Evolutionary conservation across 352 stramenopile species (phyloP), one percentile per base, ranked within the genome.

Genomic region (Phytophthora colocasiae): DNA sequence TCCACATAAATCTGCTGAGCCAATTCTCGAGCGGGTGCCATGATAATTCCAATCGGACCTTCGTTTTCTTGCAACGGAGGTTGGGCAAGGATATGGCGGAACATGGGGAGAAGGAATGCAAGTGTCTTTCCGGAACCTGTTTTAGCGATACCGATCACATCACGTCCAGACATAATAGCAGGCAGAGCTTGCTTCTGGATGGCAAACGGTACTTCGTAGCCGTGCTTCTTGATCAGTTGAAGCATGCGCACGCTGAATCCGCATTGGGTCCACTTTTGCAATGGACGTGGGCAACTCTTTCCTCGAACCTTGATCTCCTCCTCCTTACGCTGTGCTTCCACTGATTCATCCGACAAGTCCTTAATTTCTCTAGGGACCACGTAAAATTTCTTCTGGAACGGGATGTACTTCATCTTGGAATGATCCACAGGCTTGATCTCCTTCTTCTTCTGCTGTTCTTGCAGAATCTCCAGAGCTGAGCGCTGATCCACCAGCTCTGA

Each of bases 91-190:
- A 99, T 99, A 73, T 99, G 97, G 10, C 96, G 85, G 50, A 99
- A 95, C 87, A 99, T 94, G 1, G 97, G 93, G 26, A 98, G 73
- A 26, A 97, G 58, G 48, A 97, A 97, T n/a, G 90, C 91, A 7
- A 97, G 71, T 1, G 90, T 97, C 63, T 97, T 97, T 45, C 90
- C 90, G 1, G 90, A 98, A 8, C 96, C 96, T n/a, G 96, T 99
- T 73, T 99, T 99, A 6, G 98, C 98, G 63, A 99, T 98, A 12
- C 96, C 98, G 68, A 99, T 99, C 2, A 99, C 95, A 77, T 99
- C 98, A 36, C 98, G 84, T 12, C 98, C 98, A 0, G 91, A 95
- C 98, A 99, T 99, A 63, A 99, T 98, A 15, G 96, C 97, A 31
- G 98, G 98, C 17, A 99, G 70, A 4, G 93, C 89, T 74, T 99